Evolutionary conservation across 164 flowering plant species (phyloP).

Genomic region (Saururus chinensis): DNA sequence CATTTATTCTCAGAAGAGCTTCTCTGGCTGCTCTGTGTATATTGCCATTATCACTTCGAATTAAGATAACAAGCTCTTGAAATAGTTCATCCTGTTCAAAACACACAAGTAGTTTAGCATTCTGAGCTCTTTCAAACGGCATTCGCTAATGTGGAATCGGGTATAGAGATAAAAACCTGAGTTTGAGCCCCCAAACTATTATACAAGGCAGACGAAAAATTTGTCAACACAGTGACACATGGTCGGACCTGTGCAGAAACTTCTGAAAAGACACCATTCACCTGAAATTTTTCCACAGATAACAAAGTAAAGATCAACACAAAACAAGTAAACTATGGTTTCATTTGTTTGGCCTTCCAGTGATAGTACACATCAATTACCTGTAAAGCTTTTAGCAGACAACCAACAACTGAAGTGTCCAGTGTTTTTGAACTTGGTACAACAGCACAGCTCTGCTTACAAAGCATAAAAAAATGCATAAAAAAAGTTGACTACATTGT

Average conservation of each 20-base stretch:
- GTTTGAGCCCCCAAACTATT: constrained; percentile 33
- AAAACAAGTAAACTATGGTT: no score
- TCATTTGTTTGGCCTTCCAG: no score
- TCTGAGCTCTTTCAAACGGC: no score
- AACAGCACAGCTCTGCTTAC: constrained; percentile 29
- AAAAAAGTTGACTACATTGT: neutral
- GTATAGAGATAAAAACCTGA: constrained; percentile 36
- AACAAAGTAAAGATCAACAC: no score
- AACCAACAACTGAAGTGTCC: constrained; percentile 18
- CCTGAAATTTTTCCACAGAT: constrained; percentile 23
- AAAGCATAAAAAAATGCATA: neutral
- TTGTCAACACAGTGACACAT: constrained; percentile 51
- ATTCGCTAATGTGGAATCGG: no score
- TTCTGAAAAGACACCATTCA: constrained; percentile 26
- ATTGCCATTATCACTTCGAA: constrained; percentile 37
- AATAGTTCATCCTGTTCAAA: constrained; percentile 50
- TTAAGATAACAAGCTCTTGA: constrained; percentile 40
- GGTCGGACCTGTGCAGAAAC: constrained; percentile 51
- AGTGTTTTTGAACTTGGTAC: constrained; percentile 18
- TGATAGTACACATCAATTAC: constrained; percentile 29
- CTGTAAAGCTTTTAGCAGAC: constrained; percentile 43
- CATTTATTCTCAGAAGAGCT: constrained; percentile 58
- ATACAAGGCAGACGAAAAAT: constrained; percentile 33
- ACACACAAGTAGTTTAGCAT: no score
- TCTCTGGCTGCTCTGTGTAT: constrained; percentile 65